phyloP scores from a whole-genome alignment of 2,329 filamentous ascomycete genomes.

The Scedosporium apiospermum region DNA sequence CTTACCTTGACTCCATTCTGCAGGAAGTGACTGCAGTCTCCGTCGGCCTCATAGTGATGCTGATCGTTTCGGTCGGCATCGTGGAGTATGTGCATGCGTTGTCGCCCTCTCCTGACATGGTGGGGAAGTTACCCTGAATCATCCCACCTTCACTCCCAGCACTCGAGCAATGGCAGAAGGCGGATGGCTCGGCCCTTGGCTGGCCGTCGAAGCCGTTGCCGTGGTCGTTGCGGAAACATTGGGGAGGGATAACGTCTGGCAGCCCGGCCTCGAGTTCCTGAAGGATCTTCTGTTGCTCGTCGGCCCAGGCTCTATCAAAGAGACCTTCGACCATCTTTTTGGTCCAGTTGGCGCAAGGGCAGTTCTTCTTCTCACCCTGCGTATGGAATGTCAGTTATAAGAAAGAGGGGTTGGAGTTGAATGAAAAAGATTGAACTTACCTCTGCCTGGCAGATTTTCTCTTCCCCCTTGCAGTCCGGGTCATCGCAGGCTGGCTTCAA shows the following conservation, averaged over 20 bases:
- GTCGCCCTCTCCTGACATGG: neutral
- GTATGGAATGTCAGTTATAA: neutral
- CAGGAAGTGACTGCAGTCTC: neutral
- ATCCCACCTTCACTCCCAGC: neutral
- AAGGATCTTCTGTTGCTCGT: neutral
- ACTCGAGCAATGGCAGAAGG: neutral
- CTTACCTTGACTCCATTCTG: neutral
- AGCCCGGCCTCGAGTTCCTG: neutral
- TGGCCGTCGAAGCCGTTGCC: neutral
- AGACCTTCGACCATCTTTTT: neutral
- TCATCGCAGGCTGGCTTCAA: conserved; percentile 9
- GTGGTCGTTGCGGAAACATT: neutral
- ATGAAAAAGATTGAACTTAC: conserved; percentile 1
- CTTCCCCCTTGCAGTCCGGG: conserved; percentile 8
- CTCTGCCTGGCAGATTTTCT: conserved; percentile 6
- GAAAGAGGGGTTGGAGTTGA: neutral
- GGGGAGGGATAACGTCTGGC: neutral
- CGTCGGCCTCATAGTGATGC: neutral
- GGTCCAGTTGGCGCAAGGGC: neutral
- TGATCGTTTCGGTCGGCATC: neutral
- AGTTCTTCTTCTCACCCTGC: neutral
- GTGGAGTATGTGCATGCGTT: neutral
- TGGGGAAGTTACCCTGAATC: neutral
- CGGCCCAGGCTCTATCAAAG: neutral
- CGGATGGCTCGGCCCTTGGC: neutral